These are phyloP conservation scores for Vararia minispora DNA, from an alignment of 768 basidiomycete genomes.

Conservation along the genomic window DNA sequence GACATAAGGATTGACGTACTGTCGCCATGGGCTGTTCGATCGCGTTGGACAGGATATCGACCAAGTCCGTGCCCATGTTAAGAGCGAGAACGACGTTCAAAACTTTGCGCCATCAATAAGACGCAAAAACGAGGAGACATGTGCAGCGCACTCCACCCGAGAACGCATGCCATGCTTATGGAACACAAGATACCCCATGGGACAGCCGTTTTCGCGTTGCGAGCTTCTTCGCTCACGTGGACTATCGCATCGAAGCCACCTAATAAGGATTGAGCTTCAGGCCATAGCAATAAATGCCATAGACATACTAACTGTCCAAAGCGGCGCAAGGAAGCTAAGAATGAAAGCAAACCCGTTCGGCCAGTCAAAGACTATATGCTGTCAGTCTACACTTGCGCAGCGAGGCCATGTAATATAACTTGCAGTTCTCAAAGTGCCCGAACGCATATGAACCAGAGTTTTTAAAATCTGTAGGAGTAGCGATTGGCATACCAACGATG, in stretches of 20 bases:
- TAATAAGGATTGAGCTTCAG: background rate
- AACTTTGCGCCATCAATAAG: constrained; percentile 5
- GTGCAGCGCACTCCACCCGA: constrained; percentile 19
- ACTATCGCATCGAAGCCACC: constrained; percentile 36
- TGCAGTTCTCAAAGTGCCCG: constrained; percentile 50
- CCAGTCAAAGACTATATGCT: constrained; percentile 33
- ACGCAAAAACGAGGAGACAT: background rate
- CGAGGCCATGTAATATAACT: constrained; percentile 7
- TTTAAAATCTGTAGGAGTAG: constrained; percentile 44
- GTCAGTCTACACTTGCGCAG: constrained; percentile 16
- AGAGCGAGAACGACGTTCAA: constrained; percentile 19
- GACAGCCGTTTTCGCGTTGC: constrained; percentile 51
- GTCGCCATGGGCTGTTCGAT: constrained; percentile 15
- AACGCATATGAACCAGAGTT: constrained; percentile 55
- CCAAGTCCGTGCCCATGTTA: constrained; percentile 19
- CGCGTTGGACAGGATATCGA: constrained; percentile 14
- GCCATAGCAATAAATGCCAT: constrained; percentile 15
- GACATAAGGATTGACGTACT: constrained; percentile 7
- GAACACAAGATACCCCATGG: constrained; percentile 46
- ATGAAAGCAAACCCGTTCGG: constrained; percentile 46
- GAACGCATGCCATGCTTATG: constrained; percentile 11
- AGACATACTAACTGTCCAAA: constrained; percentile 28
- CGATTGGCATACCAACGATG: constrained; percentile 54
- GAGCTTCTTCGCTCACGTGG: constrained; percentile 52
- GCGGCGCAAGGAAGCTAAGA: constrained; percentile 29